A percentile compares a stretch with the other conserved stretches of the same genome.
Evolutionary conservation across 169 alveolate species (phyloP).

Genomic region (Theileria annulata): DNA sequence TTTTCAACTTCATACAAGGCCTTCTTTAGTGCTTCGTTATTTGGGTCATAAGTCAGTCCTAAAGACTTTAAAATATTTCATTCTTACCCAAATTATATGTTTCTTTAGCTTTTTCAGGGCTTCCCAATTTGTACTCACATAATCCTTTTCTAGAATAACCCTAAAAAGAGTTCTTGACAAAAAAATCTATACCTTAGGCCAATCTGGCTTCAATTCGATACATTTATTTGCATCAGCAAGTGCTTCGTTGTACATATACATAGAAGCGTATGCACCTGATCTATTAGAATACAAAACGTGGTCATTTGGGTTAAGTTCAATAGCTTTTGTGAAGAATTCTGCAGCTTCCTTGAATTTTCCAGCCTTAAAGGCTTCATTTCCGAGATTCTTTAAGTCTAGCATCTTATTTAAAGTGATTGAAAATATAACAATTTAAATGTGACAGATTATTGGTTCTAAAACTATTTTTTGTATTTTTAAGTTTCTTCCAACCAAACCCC

Average conservation of each 20-base stretch:
- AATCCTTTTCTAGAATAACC: conserved; percentile 91
- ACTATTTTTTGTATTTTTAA: neutral
- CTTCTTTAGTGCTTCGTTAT: conserved; percentile 82
- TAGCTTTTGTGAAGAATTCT: conserved; percentile 89
- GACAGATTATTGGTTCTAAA: neutral
- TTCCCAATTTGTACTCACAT: conserved; percentile 82
- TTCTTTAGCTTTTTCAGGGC: conserved; percentile 83
- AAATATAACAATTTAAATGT: neutral
- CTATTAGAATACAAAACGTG: conserved; percentile 92
- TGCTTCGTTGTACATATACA: conserved; percentile 86
- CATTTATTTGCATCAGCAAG: conserved; percentile 90
- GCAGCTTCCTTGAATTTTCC: conserved; percentile 88
- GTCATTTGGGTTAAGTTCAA: conserved; percentile 86
- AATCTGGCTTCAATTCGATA: conserved; percentile 87
- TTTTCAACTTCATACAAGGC: conserved; percentile 77
- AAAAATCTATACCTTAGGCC: conserved; percentile 82
- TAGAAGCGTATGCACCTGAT: conserved; percentile 90
- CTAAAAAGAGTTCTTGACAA: conserved; percentile 26
- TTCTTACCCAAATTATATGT: conserved; percentile 74
- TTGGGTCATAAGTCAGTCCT: conserved; percentile 89
- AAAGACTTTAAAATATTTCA: neutral
- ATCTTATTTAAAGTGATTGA: conserved; percentile 67
- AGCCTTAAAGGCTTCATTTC: conserved; percentile 90
- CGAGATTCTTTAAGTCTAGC: conserved; percentile 84
- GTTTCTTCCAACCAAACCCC: conserved; percentile 7